Percentiles rank a stretch among this genome's conserved stretches.
Conservation (phyloP, 371 early-diverging fungal species). For the Rhizomucor miehei region DNA sequence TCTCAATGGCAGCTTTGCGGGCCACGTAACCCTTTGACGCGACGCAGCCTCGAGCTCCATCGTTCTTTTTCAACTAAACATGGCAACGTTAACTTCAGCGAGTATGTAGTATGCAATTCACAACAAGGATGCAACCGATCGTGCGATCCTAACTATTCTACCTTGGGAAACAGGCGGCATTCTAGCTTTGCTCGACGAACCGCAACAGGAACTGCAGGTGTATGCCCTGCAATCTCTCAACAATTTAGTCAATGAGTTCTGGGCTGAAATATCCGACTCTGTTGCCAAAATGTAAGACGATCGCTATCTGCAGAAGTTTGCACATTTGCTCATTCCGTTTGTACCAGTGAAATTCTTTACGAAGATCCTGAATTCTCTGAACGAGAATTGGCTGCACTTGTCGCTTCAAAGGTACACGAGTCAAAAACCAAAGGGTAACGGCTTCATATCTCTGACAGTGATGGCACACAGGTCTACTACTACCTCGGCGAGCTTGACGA, state of each 20-base stretch:
- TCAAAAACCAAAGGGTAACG: not conserved
- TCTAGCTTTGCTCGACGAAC: conserved; percentile 90
- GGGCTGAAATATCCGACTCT: conserved; percentile 96
- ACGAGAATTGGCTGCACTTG: conserved; percentile 89
- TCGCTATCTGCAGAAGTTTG: not conserved
- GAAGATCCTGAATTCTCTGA: conserved; percentile 86
- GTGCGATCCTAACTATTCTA: not conserved
- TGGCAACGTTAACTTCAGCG: conserved; percentile 50
- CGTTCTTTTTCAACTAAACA: conserved; percentile 5
- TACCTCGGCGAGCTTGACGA: conserved; percentile 95
- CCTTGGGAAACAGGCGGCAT: conserved; percentile 69
- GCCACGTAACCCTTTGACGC: conserved; percentile 8
- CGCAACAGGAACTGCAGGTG: conserved; percentile 85
- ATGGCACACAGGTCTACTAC: conserved; percentile 75
- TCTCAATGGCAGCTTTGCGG: not conserved
- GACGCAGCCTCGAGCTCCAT: not conserved
- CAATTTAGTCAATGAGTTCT: conserved; percentile 87
- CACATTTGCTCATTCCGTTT: not conserved
- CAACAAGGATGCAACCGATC: not conserved
- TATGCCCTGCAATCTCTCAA: conserved; percentile 91
- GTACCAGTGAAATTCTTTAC: conserved; percentile 82
- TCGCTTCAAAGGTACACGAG: conserved; percentile 86
- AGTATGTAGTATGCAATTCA: conserved; percentile 44
- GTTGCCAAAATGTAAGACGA: conserved; percentile 84
- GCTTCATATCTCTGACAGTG: not conserved